Conservation (phyloP, 495 filamentous ascomycete species). For the Hypoxylon cercidicola region DNA sequence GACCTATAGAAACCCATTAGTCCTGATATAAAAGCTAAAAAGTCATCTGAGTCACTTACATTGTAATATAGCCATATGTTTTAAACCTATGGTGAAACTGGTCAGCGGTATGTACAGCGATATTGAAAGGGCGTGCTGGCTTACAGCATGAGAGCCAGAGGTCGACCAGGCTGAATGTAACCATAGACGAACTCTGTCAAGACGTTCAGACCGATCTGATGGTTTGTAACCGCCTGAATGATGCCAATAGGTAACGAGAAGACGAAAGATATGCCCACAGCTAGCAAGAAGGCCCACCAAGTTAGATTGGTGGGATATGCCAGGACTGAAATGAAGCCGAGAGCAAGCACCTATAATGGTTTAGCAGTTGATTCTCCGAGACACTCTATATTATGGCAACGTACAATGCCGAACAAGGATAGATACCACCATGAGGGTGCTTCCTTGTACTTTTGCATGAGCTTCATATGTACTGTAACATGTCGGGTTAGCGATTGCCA, state of each 20-base stretch:
- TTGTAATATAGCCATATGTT: slow-evolving; percentile 77
- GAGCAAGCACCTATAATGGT: slow-evolving; percentile 61
- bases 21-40: background rate
- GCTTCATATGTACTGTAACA: slow-evolving; percentile 62
- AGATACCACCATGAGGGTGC: slow-evolving; percentile 68
- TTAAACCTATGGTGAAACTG: slow-evolving; percentile 64
- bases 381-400: slow-evolving; percentile 14
- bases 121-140: background rate
- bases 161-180: slow-evolving; percentile 74
- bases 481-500: slow-evolving; percentile 28
- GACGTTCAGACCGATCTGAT: slow-evolving; percentile 73
- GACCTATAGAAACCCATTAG: slow-evolving; percentile 43
- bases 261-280: slow-evolving; percentile 65
- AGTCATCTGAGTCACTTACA: slow-evolving; percentile 49
- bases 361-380: slow-evolving; percentile 32
- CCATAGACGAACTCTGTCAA: slow-evolving; percentile 78
- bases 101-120: background rate
- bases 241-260: slow-evolving; percentile 67
- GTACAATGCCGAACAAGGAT: slow-evolving; percentile 56
- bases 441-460: slow-evolving; percentile 69
- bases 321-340: slow-evolving; percentile 71
- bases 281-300: slow-evolving; percentile 75
- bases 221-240: slow-evolving; percentile 74
- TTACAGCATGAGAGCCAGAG: slow-evolving; percentile 73
- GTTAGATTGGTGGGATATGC: slow-evolving; percentile 73